Evolutionary conservation across 2,329 filamentous ascomycete genomes (phyloP), one percentile per base, ranked within the genome.

Genomic region (Trichoderma endophyticum): DNA sequence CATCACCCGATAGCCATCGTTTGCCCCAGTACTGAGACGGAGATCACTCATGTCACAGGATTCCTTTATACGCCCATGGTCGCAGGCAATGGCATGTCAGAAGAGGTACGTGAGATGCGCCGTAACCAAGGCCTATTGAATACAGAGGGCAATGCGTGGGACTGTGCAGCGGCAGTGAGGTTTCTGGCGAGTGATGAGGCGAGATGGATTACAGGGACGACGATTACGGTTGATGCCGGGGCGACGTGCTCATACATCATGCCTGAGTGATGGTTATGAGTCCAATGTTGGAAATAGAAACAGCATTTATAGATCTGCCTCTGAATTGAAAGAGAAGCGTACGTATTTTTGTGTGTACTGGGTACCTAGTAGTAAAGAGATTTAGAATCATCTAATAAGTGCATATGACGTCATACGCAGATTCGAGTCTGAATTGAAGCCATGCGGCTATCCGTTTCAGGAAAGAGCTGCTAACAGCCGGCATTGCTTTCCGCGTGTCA

Each of bases 31-130:
- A 7, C 26, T 54, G 9, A 65, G 30, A 65, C 11, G 21, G 15
- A 39, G 32, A 30, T 12, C 5, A 59, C 56, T 5, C n/a, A 30
- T 28, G 3, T 7, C 11, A 26, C 8, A 63, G 73, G 82, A 74
- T 85, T 85, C 82, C 78, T 85, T 0, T 85, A 84, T 71, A 86
- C 84, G 0, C 84, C 84, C 0, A 86, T 86, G 84, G 82, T 85
- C 76, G 81, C 80, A 18, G 70, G 63, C 1, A 77, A 76, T 2
- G 82, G 83, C 0, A 85, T 85, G 83, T 79, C 75, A 8, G 78
- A 80, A 5, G 82, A 84, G 57, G 76, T 77, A 6, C 75, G 83
- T 59, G 79, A 81, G 32, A 79, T 80, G 1, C 76, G 84, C 15
- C 83, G 78, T 26, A 78, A 77, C 3, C 76, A 82, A 48, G 84